These are phyloP conservation scores for Microcyclospora pomicola DNA, from an alignment of 2,329 filamentous ascomycete species.

Conservation along the genomic window DNA sequence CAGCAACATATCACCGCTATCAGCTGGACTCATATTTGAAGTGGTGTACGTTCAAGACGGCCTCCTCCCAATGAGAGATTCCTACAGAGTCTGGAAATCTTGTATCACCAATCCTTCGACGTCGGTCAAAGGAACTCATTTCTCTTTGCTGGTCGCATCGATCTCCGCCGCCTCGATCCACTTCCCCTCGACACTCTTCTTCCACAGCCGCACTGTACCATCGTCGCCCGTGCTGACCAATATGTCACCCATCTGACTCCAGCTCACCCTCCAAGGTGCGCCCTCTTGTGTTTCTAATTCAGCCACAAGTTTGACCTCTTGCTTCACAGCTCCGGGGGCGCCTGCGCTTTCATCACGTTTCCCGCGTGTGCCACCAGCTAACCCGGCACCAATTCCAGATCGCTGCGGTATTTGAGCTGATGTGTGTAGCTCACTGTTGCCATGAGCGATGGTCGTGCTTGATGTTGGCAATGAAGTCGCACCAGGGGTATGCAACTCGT, in stretches of 20 bases:
- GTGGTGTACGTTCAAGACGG: too few species aligned
- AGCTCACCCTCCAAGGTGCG: conserved; percentile 63
- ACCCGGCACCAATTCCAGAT: conserved; percentile 41
- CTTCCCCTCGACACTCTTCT: conserved; percentile 33
- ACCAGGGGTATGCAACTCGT: conserved; percentile 54
- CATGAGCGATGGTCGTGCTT: conserved; percentile 5
- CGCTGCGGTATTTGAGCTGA: conserved; percentile 19
- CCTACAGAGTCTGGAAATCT: too few species aligned
- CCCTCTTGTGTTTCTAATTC: conserved; percentile 53
- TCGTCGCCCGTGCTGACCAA: conserved; percentile 66
- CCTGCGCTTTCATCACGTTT: conserved; percentile 42
- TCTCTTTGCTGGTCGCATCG: conserved; percentile 18
- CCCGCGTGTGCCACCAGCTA: conserved; percentile 35
- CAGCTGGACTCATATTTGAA: too few species aligned
- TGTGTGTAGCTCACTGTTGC: background rate
- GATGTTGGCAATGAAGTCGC: conserved; percentile 33
- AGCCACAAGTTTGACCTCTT: conserved; percentile 50
- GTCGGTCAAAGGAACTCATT: too few species aligned
- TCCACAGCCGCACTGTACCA: conserved; percentile 42
- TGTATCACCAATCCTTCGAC: too few species aligned
- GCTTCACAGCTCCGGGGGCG: conserved; percentile 49
- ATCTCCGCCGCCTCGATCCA: conserved; percentile 38
- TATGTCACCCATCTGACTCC: conserved; percentile 49
- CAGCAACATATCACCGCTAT: too few species aligned
- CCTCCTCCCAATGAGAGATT: too few species aligned